phyloP scores from a whole-genome alignment of 1,139 yeast species.

The Sugiyamaella xylanicola region DNA sequence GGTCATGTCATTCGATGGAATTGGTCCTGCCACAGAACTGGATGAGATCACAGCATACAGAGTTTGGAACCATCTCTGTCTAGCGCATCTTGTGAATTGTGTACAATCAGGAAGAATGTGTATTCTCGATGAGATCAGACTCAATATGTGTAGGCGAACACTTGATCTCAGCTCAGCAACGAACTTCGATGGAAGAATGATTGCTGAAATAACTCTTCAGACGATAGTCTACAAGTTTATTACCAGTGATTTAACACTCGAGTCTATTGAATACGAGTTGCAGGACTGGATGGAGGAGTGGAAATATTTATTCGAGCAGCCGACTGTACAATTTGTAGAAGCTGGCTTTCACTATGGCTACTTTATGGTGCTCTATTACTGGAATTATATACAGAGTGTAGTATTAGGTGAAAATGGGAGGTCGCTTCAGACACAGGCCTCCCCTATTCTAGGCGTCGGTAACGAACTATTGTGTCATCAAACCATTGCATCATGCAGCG shows the following conservation, averaged over 20 bases:
- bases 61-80: conserved; percentile 71
- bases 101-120: conserved; percentile 74
- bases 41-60: conserved; percentile 57
- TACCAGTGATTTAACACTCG: conserved; percentile 46
- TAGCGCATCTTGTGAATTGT: conserved; percentile 70
- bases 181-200: conserved; percentile 81
- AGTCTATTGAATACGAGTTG: conserved; percentile 46
- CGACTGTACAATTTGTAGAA: conserved; percentile 72
- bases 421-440: conserved; percentile 8
- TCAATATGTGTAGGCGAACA: conserved; percentile 64
- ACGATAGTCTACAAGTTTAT: conserved; percentile 63
- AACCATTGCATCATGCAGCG: conserved; percentile 28
- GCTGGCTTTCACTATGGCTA: conserved; percentile 69
- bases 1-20: conserved; percentile 42
- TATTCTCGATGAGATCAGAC: conserved; percentile 64
- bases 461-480: conserved; percentile 17
- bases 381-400: conserved; percentile 33
- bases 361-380: conserved; percentile 51
- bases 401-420: not conserved
- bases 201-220: conserved; percentile 72
- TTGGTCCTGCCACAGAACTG: conserved; percentile 48
- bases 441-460: conserved; percentile 17
- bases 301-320: conserved; percentile 71
- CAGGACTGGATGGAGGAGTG: conserved; percentile 68
- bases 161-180: conserved; percentile 66